A percentile compares a stretch with the other conserved stretches of the same genome.
Evolutionary conservation across 495 filamentous ascomycete genomes (phyloP).

Genomic region (Trichoderma erinaceum): DNA sequence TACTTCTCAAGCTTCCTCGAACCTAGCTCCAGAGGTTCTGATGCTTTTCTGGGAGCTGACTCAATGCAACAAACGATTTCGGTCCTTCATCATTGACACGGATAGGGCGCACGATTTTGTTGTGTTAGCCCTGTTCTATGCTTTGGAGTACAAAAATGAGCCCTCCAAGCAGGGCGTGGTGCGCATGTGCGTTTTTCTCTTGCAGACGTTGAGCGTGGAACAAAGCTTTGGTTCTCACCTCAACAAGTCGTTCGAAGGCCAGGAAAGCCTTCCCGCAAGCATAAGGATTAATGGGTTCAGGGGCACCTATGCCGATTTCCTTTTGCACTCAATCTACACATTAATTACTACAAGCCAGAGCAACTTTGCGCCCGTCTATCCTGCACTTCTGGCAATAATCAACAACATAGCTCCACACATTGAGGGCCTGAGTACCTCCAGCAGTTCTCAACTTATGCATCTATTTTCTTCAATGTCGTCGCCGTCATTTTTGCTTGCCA

Average conservation of each 20-base stretch:
- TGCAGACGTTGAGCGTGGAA: constrained; percentile 93
- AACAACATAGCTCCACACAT: constrained; percentile 87
- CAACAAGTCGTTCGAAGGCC: constrained; percentile 82
- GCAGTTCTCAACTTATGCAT: constrained; percentile 78
- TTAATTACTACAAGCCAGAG: constrained; percentile 90
- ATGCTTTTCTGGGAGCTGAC: constrained; percentile 97
- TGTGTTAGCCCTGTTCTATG: constrained; percentile 85
- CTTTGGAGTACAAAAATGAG: constrained; percentile 78
- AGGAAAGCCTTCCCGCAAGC: constrained; percentile 75
- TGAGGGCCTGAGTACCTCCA: constrained; percentile 63
- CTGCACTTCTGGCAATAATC: constrained; percentile 83
- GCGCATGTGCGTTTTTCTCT: constrained; percentile 91
- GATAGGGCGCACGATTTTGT: constrained; percentile 90
- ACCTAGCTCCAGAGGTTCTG: constrained; percentile 92
- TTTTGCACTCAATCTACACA: constrained; percentile 88
- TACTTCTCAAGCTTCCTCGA: constrained; percentile 70
- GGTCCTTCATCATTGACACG: constrained; percentile 95
- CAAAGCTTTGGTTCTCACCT: constrained; percentile 83
- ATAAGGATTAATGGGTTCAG: constrained; percentile 79
- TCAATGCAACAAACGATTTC: constrained; percentile 96
- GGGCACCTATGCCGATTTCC: constrained; percentile 88
- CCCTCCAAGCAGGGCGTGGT: constrained; percentile 86
- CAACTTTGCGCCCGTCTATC: constrained; percentile 86
- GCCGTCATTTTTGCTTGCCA: constrained; percentile 88
- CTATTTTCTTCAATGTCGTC: constrained; percentile 92